These are phyloP conservation scores for Hypoxylon fuscum DNA, from an alignment of 495 filamentous ascomycete species.

Conservation along the genomic window DNA sequence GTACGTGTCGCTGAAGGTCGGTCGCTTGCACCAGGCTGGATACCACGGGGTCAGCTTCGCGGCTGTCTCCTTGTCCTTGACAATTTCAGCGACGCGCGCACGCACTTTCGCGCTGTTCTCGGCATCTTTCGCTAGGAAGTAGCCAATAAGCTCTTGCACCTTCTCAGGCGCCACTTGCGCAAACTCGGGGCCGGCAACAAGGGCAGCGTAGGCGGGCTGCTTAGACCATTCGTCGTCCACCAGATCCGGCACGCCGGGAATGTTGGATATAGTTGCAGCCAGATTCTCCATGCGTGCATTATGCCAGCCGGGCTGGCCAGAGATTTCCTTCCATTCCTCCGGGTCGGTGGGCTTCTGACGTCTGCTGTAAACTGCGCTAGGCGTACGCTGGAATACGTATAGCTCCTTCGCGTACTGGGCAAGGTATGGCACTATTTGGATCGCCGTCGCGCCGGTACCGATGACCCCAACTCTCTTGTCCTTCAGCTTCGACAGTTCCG, in stretches of 20 bases:
- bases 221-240: slow-evolving; percentile 55
- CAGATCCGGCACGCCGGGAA: slow-evolving; percentile 46
- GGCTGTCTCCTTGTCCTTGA: slow-evolving; percentile 53
- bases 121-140: slow-evolving; percentile 42
- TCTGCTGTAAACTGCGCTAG: slow-evolving; percentile 59
- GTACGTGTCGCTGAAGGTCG: slow-evolving; percentile 58
- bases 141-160: slow-evolving; percentile 46
- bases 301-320: slow-evolving; percentile 56
- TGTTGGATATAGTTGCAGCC: slow-evolving; percentile 39
- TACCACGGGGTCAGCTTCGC: slow-evolving; percentile 57
- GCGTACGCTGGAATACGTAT: slow-evolving; percentile 66
- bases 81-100: slow-evolving; percentile 53
- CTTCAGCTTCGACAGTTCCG: slow-evolving; percentile 53
- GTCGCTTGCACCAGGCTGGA: slow-evolving; percentile 57
- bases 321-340: slow-evolving; percentile 55
- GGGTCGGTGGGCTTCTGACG: slow-evolving; percentile 59
- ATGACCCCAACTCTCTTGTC: slow-evolving; percentile 63
- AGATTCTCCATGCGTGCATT: slow-evolving; percentile 49
- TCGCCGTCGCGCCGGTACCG: slow-evolving; percentile 65
- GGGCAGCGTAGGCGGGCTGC: slow-evolving; percentile 39
- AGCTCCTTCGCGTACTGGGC: slow-evolving; percentile 61
- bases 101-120: slow-evolving; percentile 39
- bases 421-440: slow-evolving; percentile 61
- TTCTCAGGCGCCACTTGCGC: slow-evolving; percentile 42
- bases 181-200: slow-evolving; percentile 45